phyloP scores from a whole-genome alignment of 768 basidiomycete genomes.

The Russula foetens region DNA sequence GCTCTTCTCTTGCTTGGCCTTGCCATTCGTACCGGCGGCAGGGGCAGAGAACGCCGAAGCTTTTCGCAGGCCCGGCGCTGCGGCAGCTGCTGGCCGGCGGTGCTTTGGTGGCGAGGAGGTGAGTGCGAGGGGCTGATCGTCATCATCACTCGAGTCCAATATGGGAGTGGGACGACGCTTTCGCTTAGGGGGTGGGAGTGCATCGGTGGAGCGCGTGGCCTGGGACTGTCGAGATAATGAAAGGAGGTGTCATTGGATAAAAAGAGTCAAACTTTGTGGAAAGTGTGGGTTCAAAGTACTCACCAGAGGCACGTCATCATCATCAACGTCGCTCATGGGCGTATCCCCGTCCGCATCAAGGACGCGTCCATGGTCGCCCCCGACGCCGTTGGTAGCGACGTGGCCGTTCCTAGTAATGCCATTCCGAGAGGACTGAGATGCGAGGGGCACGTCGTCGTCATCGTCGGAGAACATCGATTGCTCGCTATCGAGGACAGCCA shows the following conservation, averaged over 20 bases:
- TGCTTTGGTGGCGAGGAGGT: conserved; percentile 65
- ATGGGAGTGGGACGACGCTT: conserved; percentile 7
- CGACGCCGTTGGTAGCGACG: conserved; percentile 32
- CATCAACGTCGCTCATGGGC: conserved; percentile 55
- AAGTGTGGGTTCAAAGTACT: conserved; percentile 23
- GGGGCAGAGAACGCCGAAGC: conserved; percentile 31
- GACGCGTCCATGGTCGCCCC: conserved; percentile 30
- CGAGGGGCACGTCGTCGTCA: conserved; percentile 45
- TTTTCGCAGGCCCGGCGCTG: conserved; percentile 35
- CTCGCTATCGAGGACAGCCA: conserved; percentile 26
- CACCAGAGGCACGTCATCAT: conserved; percentile 61
- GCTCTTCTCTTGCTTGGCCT: conserved; percentile 29
- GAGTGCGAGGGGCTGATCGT: conserved; percentile 65
- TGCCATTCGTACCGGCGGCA: conserved; percentile 31
- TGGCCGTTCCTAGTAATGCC: conserved; percentile 31
- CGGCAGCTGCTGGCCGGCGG: conserved; percentile 30
- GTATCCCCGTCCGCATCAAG: conserved; percentile 34
- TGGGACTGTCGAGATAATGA: conserved; percentile 42
- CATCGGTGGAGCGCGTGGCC: conserved; percentile 32
- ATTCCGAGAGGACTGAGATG: conserved; percentile 29
- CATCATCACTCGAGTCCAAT: conserved; percentile 39
- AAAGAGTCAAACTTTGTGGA: background rate
- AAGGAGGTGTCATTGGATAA: background rate
- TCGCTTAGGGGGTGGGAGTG: conserved; percentile 32
- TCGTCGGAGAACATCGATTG: conserved; percentile 49